Percentiles rank a stretch among this genome's conserved stretches.
Evolutionary conservation across 768 basidiomycete genomes (phyloP).

Genomic region (Termitomyces sp.): DNA sequence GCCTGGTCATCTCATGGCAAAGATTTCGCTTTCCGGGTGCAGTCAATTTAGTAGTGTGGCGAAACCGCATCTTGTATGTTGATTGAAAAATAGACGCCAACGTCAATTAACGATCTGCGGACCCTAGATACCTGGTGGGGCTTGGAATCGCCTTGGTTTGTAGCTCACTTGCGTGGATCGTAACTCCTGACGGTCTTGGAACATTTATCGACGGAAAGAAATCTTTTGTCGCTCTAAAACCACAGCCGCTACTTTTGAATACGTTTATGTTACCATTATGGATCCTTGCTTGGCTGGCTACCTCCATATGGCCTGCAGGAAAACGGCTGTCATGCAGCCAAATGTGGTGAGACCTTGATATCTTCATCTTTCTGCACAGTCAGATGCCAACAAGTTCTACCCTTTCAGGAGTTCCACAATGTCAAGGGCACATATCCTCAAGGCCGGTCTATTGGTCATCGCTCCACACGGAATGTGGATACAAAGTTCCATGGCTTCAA

Average conservation of each 20-base stretch:
- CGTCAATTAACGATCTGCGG: not conserved
- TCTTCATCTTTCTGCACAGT: not conserved
- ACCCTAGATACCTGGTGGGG: not conserved
- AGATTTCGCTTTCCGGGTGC: not conserved
- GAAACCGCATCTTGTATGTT: not conserved
- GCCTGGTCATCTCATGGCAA: not conserved
- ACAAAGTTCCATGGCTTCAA: conserved; percentile 1
- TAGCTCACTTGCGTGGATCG: not conserved
- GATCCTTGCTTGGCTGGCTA: conserved; percentile 7
- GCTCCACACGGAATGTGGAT: conserved; percentile 9
- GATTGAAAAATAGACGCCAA: not conserved
- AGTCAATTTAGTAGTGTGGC: not conserved
- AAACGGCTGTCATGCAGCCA: not conserved
- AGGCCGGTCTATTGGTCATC: conserved; percentile 4
- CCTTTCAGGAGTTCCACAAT: not conserved
- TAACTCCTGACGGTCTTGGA: not conserved
- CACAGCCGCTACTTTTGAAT: not conserved
- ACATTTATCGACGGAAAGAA: not conserved
- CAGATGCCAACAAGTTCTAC: not conserved
- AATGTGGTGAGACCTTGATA: not conserved
- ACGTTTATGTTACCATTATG: conserved; percentile 2
- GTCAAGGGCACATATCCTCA: conserved; percentile 6
- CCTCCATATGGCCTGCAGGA: conserved; percentile 4
- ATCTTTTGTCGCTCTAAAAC: not conserved
- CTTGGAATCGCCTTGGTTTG: not conserved